Conservation (phyloP, 495 filamentous ascomycete genomes). For the Parathielavia hyrcaniae region DNA sequence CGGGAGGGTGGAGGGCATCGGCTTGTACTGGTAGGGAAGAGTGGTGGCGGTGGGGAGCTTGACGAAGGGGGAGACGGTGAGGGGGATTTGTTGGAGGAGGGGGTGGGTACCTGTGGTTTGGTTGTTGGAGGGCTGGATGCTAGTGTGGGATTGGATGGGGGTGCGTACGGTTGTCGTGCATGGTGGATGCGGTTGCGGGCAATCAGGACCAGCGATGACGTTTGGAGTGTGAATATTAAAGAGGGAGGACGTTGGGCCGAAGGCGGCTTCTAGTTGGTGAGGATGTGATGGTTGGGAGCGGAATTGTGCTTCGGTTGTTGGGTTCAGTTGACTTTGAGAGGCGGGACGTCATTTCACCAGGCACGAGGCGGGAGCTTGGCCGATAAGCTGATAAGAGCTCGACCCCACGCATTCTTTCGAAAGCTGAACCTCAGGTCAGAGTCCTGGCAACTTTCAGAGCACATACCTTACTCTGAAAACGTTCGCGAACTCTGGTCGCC, state of each 20-base stretch:
- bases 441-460: neutral
- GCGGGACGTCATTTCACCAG: too few relatives aligned
- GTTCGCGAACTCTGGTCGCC: slow-evolving; percentile 4
- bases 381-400: slow-evolving; percentile 22
- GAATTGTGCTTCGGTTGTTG: neutral
- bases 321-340: neutral
- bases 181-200: slow-evolving; percentile 20
- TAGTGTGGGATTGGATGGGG: neutral
- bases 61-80: slow-evolving; percentile 92
- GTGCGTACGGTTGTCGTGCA: slow-evolving; percentile 45
- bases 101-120: slow-evolving; percentile 66
- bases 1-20: slow-evolving; percentile 77
- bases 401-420: slow-evolving; percentile 25
- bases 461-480: neutral
- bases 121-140: slow-evolving; percentile 11
- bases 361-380: neutral
- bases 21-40: slow-evolving; percentile 90
- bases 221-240: neutral
- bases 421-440: slow-evolving; percentile 13
- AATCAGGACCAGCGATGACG: neutral
- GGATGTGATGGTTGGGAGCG: neutral
- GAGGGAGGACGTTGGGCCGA: neutral
- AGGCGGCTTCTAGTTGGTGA: neutral
- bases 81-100: slow-evolving; percentile 82
- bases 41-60: slow-evolving; percentile 84